phyloP scores from a whole-genome alignment of 2,329 filamentous ascomycete genomes.

The Aspergillus sergii region DNA sequence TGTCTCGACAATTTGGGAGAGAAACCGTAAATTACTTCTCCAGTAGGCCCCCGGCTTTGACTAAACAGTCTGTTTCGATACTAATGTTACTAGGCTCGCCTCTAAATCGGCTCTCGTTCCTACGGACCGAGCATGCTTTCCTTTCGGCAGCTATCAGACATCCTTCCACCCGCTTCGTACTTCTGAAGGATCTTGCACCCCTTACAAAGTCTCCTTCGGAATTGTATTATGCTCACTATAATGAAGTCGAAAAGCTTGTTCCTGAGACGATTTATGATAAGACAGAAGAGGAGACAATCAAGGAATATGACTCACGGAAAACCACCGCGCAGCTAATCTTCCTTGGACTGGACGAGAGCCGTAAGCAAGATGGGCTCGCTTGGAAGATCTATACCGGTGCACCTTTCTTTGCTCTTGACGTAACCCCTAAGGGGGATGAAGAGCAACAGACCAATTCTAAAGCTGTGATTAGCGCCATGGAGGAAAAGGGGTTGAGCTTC shows the following conservation, averaged over 20 bases:
- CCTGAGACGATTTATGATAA: conserved; percentile 70
- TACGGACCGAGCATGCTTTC: conserved; percentile 51
- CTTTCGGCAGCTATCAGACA: conserved; percentile 52
- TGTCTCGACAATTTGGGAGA: conserved; percentile 52
- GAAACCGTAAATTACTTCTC: conserved; percentile 57
- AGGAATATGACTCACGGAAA: conserved; percentile 71
- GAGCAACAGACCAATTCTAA: conserved; percentile 60
- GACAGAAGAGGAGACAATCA: conserved; percentile 72
- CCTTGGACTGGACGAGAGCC: conserved; percentile 75
- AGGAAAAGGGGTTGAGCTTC: conserved; percentile 66
- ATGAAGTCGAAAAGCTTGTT: conserved; percentile 71
- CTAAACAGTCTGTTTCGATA: neutral
- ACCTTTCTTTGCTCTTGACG: conserved; percentile 88
- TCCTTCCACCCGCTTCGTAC: conserved; percentile 64
- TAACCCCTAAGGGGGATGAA: conserved; percentile 70
- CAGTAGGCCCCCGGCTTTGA: conserved; percentile 32
- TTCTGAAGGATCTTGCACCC: conserved; percentile 78
- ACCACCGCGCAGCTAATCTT: conserved; percentile 76
- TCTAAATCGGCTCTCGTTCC: conserved; percentile 53
- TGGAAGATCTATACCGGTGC: conserved; percentile 70
- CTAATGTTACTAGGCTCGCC: conserved; percentile 44
- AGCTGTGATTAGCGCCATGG: conserved; percentile 60
- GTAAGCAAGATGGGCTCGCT: conserved; percentile 43
- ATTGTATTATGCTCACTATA: conserved; percentile 69
- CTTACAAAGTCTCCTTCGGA: conserved; percentile 63